Conservation (phyloP, 2,329 filamentous ascomycete genomes). For the Cytospora mali region DNA sequence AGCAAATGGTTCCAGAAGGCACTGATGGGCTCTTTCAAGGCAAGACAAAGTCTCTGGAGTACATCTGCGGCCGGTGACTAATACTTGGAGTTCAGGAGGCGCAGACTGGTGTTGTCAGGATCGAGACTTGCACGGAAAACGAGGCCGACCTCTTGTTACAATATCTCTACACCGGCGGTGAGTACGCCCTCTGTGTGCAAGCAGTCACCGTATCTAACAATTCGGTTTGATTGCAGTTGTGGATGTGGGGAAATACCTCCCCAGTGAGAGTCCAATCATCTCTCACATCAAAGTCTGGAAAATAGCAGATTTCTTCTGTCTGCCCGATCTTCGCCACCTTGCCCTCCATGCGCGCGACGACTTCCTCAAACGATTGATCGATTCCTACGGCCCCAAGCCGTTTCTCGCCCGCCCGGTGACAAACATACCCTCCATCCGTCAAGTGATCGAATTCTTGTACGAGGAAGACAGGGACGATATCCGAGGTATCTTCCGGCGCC, state of each 20-base stretch:
- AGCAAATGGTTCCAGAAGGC: slow-evolving; percentile 9
- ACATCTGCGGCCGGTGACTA: neutral
- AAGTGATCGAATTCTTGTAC: neutral
- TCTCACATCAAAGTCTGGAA: neutral
- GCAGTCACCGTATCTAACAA: neutral
- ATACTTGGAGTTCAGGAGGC: neutral
- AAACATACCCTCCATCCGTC: neutral
- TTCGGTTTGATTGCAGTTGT: neutral
- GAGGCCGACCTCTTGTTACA: slow-evolving; percentile 1
- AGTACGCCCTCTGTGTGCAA: neutral
- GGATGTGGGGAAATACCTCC: neutral
- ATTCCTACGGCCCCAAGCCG: neutral
- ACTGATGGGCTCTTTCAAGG: neutral
- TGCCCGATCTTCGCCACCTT: neutral
- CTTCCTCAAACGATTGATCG: neutral
- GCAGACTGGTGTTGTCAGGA: neutral
- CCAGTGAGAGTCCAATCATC: neutral
- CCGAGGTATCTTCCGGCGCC: neutral
- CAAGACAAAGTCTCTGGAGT: neutral
- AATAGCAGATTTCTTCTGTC: neutral
- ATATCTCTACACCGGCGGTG: slow-evolving; percentile 10
- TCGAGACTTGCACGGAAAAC: neutral
- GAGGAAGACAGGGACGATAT: neutral
- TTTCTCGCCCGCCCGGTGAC: neutral
- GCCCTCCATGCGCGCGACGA: neutral